Base-by-base conservation (phyloP, 2,329 filamentous ascomycete species). In the Nakataea oryzae region DNA sequence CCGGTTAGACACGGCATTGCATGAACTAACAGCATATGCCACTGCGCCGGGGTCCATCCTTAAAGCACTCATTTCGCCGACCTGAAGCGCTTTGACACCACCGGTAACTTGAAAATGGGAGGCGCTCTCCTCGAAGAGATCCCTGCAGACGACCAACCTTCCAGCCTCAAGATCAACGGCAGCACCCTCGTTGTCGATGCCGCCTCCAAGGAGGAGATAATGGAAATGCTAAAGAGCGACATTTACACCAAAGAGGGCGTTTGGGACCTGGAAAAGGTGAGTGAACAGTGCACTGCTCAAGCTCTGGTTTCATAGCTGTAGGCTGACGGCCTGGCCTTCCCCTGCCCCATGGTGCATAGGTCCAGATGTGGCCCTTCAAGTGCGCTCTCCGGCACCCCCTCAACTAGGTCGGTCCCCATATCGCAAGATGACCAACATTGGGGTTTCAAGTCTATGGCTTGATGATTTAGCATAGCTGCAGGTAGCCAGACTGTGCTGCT, bases 211-310 rank as follows among this genome's bases (percentile, higher is more conserved):
- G 88, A 92, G 66, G 88, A 91, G 71, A 84, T 90, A 2, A 72
- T 87, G 54, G 81, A 88, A 67, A 70, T 82, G 60, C 72, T 96
- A 58, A 83, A 82, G 73, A 80, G 83, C 59, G 92, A 96, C 75
- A 77, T 92, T 12, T 96, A 96, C 75, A 78, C 81, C 12, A 80
- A 76, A 64, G 79, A 74, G 56, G 90, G 86, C 0, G 91, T 96
- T 11, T 96, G 92, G 92, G 90, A 96, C 77, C 71, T 89, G 63
- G 82, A 86, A 47, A 89, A 89, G 68, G 84, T 84, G 65, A 69
- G 72, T 70, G 56, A 34, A 41, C 13, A 27, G 21, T 24, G 9
- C 4, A 54, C n/a, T 26, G 9, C 14, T 11, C 1, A 24, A 30
- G 4, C 14, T 11, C 32, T 8, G 29, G 29, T n/a, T 58, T 21